Evolutionary conservation across 805 yeast species (phyloP), one percentile per base, ranked within the genome.

Genomic region (Candida ficus): DNA sequence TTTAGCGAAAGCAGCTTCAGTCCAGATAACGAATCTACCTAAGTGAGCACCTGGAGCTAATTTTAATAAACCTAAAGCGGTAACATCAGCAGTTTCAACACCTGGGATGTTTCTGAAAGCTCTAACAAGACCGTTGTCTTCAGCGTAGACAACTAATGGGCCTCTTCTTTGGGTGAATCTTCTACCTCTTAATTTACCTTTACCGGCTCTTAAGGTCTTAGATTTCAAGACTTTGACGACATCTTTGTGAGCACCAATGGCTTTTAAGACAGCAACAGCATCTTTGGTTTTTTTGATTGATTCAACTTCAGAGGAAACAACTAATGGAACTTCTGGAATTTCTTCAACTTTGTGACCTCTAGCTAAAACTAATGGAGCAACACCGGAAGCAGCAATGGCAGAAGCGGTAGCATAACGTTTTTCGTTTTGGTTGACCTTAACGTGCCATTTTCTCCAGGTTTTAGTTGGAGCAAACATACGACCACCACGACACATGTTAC

Each of bases 401-500:
- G 99, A 91, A 67, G 97, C 98, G 62, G 98, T 91, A 58, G 99
- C 99, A 76, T 90, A 93, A 77, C 98, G 90, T 84, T 91, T 91
- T 80, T 93, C 96, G 88, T 91, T 91, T 76, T 89, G 96, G 96
- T 93, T 93, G 68, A 93, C 96, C 84, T 90, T 93, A 67, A 93
- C 95, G 89, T 93, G 95, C 99, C 99, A 93, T 79, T 83, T 91
- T 86, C 99, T 89, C 99, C 99, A 93, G 75, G 95, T 90, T 83
- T 93, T 93, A 75, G 99, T 93, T 73, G 99, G 99, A 75, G 99
- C 97, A 69, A 93, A 93, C 98, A 93, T 93, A 78, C 99, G 95
- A 80, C 99, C 99, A 74, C 97, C 97, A 77, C 99, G 91, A 83
- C 99, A 93, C 99, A 93, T 93, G 93, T 93, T 93, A 84, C 99